A percentile compares a stretch with the other conserved stretches of the same genome.
Evolutionary conservation across 2,329 filamentous ascomycete genomes (phyloP).

Genomic region (Beauveria sp.): DNA sequence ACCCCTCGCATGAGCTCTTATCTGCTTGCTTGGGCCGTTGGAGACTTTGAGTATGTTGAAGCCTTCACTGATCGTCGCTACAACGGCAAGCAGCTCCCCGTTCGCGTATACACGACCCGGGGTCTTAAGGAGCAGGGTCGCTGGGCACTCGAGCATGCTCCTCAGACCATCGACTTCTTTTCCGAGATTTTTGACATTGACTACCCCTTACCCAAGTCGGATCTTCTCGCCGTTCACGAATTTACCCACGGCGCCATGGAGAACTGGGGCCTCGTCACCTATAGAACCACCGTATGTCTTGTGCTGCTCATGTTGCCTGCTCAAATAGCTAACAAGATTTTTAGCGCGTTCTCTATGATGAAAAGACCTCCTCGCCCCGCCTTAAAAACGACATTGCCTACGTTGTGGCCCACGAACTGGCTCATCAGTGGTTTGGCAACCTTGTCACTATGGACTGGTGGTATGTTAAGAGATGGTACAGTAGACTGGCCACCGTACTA

Average conservation of each 20-base stretch:
- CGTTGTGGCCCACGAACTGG: conserved; percentile 95
- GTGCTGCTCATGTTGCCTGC: too few relatives aligned
- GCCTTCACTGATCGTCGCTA: conserved; percentile 84
- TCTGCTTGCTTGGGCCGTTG: conserved; percentile 86
- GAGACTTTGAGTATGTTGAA: conserved; percentile 96
- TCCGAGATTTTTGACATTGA: conserved; percentile 91
- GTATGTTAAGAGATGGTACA: conserved; percentile 22
- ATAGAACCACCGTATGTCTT: conserved; percentile 61
- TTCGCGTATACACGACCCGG: conserved; percentile 90
- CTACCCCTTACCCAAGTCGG: conserved; percentile 87
- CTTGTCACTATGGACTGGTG: conserved; percentile 97
- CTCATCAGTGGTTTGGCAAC: conserved; percentile 94
- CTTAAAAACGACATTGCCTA: conserved; percentile 95
- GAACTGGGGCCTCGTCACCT: conserved; percentile 95
- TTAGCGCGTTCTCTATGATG: conserved; percentile 85
- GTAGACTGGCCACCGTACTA: not conserved
- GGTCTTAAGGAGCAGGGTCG: conserved; percentile 90
- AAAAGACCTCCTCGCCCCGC: conserved; percentile 78
- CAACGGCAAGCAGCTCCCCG: conserved; percentile 82
- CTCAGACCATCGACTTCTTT: conserved; percentile 92
- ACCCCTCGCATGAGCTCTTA: conserved; percentile 90
- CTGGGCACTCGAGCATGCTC: conserved; percentile 84
- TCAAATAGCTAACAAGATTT: not conserved
- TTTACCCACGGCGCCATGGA: conserved; percentile 88
- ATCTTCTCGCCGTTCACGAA: conserved; percentile 85